Evolutionary conservation across 2,329 filamentous ascomycete genomes (phyloP).

Genomic region (Blastomyces silverae): DNA sequence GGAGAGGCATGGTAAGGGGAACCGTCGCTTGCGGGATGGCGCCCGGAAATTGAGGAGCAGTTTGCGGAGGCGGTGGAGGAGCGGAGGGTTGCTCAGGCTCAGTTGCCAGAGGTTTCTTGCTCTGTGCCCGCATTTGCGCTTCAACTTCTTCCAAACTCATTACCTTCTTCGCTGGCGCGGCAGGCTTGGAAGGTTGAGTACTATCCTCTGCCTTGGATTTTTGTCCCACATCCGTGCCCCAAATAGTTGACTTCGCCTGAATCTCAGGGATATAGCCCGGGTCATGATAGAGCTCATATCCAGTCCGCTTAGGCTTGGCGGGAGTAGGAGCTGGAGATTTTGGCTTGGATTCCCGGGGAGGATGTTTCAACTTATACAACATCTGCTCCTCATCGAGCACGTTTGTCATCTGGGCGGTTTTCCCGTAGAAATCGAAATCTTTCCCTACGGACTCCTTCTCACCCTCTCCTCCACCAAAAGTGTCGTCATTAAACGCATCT

Average conservation of each 20-base stretch:
- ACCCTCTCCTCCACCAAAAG: constrained; percentile 58
- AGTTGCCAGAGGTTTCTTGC: constrained; percentile 27
- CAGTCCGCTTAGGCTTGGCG: constrained; percentile 61
- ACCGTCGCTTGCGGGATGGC: constrained; percentile 10
- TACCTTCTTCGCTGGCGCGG: constrained; percentile 60
- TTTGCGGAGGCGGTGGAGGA: constrained; percentile 28
- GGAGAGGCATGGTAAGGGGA: constrained; percentile 20
- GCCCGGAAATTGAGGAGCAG: constrained; percentile 14
- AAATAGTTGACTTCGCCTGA: constrained; percentile 86
- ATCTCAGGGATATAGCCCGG: constrained; percentile 80
- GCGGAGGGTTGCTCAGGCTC: constrained; percentile 31
- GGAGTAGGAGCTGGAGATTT: constrained; percentile 33
- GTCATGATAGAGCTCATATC: constrained; percentile 87
- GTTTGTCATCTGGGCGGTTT: constrained; percentile 77
- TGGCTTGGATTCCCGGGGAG: constrained; percentile 17
- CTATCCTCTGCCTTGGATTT: constrained; percentile 30
- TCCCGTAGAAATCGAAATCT: constrained; percentile 95
- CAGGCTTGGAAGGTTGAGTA: constrained; percentile 21
- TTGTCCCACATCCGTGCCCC: constrained; percentile 65
- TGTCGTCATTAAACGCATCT: constrained; percentile 95
- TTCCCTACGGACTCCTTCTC: constrained; percentile 61
- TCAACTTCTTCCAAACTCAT: constrained; percentile 97
- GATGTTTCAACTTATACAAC: constrained; percentile 69
- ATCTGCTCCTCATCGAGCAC: constrained; percentile 88
- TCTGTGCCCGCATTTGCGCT: constrained; percentile 64